phyloP scores from a whole-genome alignment of 2,329 filamentous ascomycete species.

The Lecanicillium sp. region DNA sequence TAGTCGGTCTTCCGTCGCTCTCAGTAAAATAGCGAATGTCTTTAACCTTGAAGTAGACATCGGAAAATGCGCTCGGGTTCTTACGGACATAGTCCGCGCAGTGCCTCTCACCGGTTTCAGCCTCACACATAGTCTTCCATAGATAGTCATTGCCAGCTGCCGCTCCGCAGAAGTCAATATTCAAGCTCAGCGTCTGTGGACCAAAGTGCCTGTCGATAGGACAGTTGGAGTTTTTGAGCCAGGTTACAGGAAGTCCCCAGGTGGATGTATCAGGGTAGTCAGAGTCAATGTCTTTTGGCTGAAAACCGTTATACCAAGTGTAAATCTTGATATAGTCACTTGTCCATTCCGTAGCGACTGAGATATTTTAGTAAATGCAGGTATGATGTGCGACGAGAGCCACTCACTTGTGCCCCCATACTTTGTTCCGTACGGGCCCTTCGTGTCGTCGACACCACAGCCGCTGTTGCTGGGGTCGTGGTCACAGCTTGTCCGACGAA shows the following conservation, averaged over 20 bases:
- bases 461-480: conserved; percentile 26
- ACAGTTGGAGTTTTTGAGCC: conserved; percentile 17
- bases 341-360: conserved; percentile 56
- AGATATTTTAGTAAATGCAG: conserved; percentile 28
- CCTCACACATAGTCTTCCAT: conserved; percentile 13
- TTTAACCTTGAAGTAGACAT: conserved; percentile 40
- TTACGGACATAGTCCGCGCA: conserved; percentile 30
- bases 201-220: conserved; percentile 19
- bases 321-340: conserved; percentile 52
- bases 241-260: conserved; percentile 17
- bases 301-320: conserved; percentile 50
- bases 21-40: conserved; percentile 26
- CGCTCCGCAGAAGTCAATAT: conserved; percentile 12
- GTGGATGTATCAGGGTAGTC: conserved; percentile 15
- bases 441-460: conserved; percentile 30
- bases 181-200: conserved; percentile 19
- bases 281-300: conserved; percentile 50
- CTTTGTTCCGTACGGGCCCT: conserved; percentile 28
- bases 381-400: conserved; percentile 25
- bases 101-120: conserved; percentile 14
- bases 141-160: background rate
- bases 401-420: conserved; percentile 32
- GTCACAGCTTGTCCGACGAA: background rate
- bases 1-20: conserved; percentile 10
- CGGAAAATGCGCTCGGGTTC: conserved; percentile 25